Evolutionary conservation across 257 asterid genomes (phyloP).

Genomic region (Fraxinus cuspidata): DNA sequence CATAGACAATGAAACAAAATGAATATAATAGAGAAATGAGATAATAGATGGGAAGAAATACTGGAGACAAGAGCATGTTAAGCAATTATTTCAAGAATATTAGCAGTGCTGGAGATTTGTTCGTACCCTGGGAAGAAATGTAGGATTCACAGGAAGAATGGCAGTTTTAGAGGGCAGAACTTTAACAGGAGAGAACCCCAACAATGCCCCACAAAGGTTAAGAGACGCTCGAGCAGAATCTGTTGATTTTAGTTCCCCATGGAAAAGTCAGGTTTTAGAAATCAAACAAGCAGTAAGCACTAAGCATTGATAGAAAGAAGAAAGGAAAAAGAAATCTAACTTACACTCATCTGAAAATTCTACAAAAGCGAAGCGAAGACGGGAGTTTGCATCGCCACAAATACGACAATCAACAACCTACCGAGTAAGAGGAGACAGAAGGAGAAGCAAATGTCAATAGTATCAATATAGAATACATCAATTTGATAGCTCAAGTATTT

Average conservation of each 20-base stretch:
- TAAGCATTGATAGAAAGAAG: neutral
- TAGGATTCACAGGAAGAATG: constrained; percentile 92
- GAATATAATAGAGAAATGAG: neutral
- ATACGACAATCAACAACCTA: constrained; percentile 64
- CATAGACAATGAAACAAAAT: neutral
- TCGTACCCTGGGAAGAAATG: constrained; percentile 89
- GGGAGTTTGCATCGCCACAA: constrained; percentile 64
- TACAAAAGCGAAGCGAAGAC: constrained; percentile 62
- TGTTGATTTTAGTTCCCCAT: constrained; percentile 37
- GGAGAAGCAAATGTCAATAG: neutral
- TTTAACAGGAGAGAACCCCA: constrained; percentile 80
- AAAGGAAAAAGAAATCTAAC: neutral
- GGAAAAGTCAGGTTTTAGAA: constrained; percentile 1
- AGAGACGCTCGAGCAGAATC: constrained; percentile 81
- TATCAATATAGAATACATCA: neutral
- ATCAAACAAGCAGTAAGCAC: neutral
- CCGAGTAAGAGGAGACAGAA: neutral
- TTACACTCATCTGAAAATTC: constrained; percentile 53
- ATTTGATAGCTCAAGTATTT: neutral
- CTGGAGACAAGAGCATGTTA: neutral
- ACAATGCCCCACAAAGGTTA: constrained; percentile 59
- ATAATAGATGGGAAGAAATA: neutral
- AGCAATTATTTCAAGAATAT: constrained; percentile 7
- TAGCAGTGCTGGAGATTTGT: neutral
- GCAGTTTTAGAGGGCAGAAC: constrained; percentile 97